Percentiles rank a stretch among this genome's conserved stretches.
phyloP scores from a whole-genome alignment of 768 basidiomycete genomes.

The Tylopilus plumbeoviolaceoides region DNA sequence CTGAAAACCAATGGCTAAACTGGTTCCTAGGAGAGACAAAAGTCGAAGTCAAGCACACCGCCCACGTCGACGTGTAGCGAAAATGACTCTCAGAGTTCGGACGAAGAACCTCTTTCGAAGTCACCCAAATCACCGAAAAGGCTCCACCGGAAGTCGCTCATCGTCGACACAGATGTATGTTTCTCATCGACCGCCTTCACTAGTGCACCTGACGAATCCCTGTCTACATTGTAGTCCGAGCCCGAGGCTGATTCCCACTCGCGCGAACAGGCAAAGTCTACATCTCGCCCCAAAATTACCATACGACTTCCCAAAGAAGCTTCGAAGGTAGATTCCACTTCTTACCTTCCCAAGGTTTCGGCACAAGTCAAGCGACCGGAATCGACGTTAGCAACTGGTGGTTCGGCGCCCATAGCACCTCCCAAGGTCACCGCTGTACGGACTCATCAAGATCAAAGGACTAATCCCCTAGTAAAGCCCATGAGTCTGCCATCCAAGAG shows the following conservation, averaged over 20 bases:
- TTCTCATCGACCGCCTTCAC: not conserved
- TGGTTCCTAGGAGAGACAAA: slow-evolving; percentile 15
- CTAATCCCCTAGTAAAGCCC: slow-evolving; percentile 31
- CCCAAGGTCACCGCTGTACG: slow-evolving; percentile 16
- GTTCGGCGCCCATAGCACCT: slow-evolving; percentile 6
- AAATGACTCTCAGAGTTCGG: slow-evolving; percentile 11
- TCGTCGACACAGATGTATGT: slow-evolving; percentile 15
- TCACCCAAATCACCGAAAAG: not conserved
- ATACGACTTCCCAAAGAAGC: not conserved
- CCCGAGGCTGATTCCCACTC: slow-evolving; percentile 8
- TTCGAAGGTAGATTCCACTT: slow-evolving; percentile 11
- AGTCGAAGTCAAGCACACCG: slow-evolving; percentile 8
- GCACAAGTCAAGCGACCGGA: slow-evolving; percentile 9
- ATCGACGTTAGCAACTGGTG: not conserved
- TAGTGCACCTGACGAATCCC: not conserved
- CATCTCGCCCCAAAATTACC: slow-evolving; percentile 1
- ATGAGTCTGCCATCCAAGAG: slow-evolving; percentile 22
- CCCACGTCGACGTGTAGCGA: slow-evolving; percentile 5
- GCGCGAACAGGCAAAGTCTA: not conserved
- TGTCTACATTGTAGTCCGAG: slow-evolving; percentile 13
- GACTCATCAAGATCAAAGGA: slow-evolving; percentile 30
- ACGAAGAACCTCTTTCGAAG: not conserved
- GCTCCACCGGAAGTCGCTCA: slow-evolving; percentile 1
- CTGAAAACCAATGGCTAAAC: not conserved
- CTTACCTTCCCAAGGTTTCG: not conserved